Percentiles rank a stretch among this genome's conserved stretches.
Conservation (phyloP, 352 stramenopile genomes). For the Hyaloperonospora arabidopsidis region DNA sequence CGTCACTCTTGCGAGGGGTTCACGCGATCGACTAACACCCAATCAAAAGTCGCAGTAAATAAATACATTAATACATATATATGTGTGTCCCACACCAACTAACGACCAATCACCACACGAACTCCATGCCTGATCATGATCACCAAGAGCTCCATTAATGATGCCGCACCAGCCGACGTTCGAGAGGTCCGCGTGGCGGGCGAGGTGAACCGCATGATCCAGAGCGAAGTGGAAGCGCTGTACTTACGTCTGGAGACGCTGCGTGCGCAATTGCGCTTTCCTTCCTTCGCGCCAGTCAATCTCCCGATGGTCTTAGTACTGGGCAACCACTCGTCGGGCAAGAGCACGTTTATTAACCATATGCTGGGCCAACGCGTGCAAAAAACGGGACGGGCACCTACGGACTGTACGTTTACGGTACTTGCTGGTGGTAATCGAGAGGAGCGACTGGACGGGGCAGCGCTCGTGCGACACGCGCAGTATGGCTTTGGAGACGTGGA, state of each 20-base stretch:
- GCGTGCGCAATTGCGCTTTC: conserved; percentile 61
- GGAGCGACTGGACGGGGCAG: conserved; percentile 71
- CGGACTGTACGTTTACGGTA: conserved; percentile 81
- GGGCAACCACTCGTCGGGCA: conserved; percentile 81
- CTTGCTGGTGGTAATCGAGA: conserved; percentile 57
- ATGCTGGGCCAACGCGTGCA: conserved; percentile 78
- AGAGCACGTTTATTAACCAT: conserved; percentile 86
- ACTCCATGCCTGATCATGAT: no score
- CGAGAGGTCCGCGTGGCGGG: conserved; percentile 39
- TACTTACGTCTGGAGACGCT: conserved; percentile 64
- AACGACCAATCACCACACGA: no score
- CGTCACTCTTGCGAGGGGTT: no score
- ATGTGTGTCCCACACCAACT: no score
- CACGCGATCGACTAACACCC: no score
- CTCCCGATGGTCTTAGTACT: conserved; percentile 79
- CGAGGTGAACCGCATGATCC: conserved; percentile 83
- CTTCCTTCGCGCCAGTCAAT: conserved; percentile 72
- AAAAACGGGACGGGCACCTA: conserved; percentile 74
- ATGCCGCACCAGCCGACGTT: no score
- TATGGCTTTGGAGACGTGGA: conserved; percentile 80
- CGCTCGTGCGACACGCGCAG: conserved; percentile 56
- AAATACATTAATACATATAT: no score
- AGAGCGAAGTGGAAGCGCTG: conserved; percentile 57
- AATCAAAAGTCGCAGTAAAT: no score
- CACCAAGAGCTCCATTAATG: no score